Evolutionary conservation across 1,284 basidiomycete species (phyloP).

Genomic region (Puccinia triticina): DNA sequence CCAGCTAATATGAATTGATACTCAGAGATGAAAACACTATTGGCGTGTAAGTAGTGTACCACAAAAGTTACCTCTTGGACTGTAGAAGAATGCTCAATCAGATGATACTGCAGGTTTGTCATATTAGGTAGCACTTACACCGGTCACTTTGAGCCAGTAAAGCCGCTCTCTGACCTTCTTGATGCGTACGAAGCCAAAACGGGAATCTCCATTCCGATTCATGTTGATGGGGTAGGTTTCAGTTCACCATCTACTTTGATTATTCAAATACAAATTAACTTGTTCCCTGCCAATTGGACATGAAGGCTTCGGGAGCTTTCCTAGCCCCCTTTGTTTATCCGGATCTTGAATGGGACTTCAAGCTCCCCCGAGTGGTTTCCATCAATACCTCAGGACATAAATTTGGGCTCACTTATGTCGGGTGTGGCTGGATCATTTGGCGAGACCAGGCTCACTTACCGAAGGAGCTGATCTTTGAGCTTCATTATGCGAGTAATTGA

Average conservation of each 20-base stretch:
- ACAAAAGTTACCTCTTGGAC: constrained; percentile 62
- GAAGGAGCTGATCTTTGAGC: constrained; percentile 88
- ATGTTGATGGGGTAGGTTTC: constrained; percentile 65
- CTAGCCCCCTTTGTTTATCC: constrained; percentile 80
- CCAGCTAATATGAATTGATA: background rate
- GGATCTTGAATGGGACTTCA: constrained; percentile 81
- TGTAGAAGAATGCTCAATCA: constrained; percentile 54
- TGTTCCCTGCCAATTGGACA: constrained; percentile 62
- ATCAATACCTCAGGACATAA: constrained; percentile 86
- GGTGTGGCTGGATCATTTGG: constrained; percentile 87
- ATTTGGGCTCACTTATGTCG: constrained; percentile 82
- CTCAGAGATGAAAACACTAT: constrained; percentile 63
- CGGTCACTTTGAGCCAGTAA: constrained; percentile 87
- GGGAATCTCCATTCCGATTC: constrained; percentile 69
- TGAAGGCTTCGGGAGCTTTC: constrained; percentile 77
- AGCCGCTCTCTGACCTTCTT: constrained; percentile 79
- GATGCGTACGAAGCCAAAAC: constrained; percentile 83
- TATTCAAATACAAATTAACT: background rate
- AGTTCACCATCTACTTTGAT: background rate
- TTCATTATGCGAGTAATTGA: constrained; percentile 73
- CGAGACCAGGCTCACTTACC: constrained; percentile 70
- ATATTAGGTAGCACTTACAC: constrained; percentile 74
- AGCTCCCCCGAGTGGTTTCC: constrained; percentile 79
- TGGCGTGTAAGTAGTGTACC: constrained; percentile 77
- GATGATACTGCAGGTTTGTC: constrained; percentile 47